These are phyloP conservation scores for Esteya vermicola DNA, from an alignment of 2,329 filamentous ascomycete genomes.

Conservation along the genomic window DNA sequence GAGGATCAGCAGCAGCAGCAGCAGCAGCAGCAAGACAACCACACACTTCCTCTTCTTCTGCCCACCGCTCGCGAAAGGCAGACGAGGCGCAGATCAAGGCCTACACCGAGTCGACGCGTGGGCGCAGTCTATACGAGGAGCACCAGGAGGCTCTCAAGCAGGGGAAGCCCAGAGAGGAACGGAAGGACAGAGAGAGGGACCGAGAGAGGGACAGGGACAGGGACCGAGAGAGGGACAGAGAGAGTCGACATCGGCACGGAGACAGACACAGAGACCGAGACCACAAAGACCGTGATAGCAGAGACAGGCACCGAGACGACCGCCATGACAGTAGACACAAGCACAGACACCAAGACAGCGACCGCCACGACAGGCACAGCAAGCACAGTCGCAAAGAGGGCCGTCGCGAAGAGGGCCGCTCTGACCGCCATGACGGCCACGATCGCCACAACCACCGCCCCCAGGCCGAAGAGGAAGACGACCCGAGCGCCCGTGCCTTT, in stretches of 20 bases:
- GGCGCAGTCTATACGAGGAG: conserved; percentile 45
- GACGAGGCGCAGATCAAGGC: conserved; percentile 31
- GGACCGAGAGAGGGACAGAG: conserved; percentile 17
- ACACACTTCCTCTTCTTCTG: neutral
- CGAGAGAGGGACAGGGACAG: conserved; percentile 11
- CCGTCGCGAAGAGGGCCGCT: neutral
- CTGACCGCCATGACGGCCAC: too few species aligned
- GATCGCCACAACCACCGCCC: conserved; percentile 25
- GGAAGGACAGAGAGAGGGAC: neutral
- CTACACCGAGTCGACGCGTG: conserved; percentile 39
- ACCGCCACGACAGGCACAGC: neutral
- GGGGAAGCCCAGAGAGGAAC: conserved; percentile 6
- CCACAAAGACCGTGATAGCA: conserved; percentile 2
- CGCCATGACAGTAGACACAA: neutral
- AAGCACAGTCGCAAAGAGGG: neutral
- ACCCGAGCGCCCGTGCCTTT: conserved; percentile 79
- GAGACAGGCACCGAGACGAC: neutral
- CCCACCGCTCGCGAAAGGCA: conserved; percentile 35
- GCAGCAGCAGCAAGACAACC: too few species aligned
- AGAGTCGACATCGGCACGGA: conserved; percentile 16
- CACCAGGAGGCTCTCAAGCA: conserved; percentile 26
- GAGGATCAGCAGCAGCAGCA: conserved; percentile 28
- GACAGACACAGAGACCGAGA: conserved; percentile 17
- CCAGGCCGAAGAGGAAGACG: conserved; percentile 52
- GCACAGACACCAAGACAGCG: neutral